Conservation (phyloP, 208 protist species). For the Angomonas deanei region DNA sequence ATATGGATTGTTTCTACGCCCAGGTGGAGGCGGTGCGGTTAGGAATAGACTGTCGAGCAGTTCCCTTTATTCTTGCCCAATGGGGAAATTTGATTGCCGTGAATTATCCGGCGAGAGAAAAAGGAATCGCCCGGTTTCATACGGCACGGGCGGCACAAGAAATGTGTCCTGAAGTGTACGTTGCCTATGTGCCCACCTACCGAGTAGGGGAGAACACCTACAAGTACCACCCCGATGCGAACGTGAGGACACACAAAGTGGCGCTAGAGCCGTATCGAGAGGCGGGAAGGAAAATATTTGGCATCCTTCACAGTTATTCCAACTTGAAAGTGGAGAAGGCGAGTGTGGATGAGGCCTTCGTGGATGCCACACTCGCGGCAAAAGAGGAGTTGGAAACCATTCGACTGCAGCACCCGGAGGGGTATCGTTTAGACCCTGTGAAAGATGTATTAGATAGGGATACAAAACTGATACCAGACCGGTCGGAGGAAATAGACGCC, state of each 20-base stretch:
- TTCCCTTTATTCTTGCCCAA: constrained; percentile 62
- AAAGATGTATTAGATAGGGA: constrained; percentile 41
- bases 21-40: constrained; percentile 85
- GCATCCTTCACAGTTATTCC: constrained; percentile 42
- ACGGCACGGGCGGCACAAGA: constrained; percentile 33
- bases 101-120: constrained; percentile 77
- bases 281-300: constrained; percentile 68
- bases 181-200: constrained; percentile 47
- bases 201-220: constrained; percentile 38
- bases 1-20: constrained; percentile 93
- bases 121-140: constrained; percentile 61
- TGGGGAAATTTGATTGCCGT: constrained; percentile 85
- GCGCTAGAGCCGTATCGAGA: constrained; percentile 80
- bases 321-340: constrained; percentile 63
- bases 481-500: constrained; percentile 35
- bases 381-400: constrained; percentile 28
- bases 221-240: constrained; percentile 44
- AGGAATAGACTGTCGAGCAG: constrained; percentile 61
- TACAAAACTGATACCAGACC: constrained; percentile 51
- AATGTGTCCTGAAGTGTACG: constrained; percentile 43
- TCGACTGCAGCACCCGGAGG: constrained; percentile 6
- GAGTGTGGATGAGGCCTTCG: constrained; percentile 83
- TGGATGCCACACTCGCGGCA: constrained; percentile 80
- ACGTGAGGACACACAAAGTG: constrained; percentile 65
- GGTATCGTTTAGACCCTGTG: constrained; percentile 17